Conservation (phyloP, 495 filamentous ascomycete genomes). For the Cudoniella acicularis region DNA sequence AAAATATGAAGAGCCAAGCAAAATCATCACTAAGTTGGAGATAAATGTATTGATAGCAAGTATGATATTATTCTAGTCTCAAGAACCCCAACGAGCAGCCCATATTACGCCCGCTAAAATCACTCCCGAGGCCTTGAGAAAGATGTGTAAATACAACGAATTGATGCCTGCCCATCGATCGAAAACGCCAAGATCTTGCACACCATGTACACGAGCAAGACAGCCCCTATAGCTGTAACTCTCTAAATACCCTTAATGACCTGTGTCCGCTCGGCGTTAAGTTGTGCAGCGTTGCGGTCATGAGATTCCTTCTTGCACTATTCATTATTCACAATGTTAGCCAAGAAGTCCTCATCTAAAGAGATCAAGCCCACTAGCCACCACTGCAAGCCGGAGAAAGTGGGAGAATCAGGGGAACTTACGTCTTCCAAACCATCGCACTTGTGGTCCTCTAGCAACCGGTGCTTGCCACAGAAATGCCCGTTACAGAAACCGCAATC, state of each 20-base stretch:
- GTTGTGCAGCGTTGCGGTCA: slow-evolving; percentile 85
- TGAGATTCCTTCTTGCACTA: slow-evolving; percentile 93
- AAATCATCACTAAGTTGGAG: too few relatives aligned
- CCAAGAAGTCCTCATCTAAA: slow-evolving; percentile 23
- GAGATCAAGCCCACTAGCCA: slow-evolving; percentile 44
- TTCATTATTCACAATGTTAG: slow-evolving; percentile 25
- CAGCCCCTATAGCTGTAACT: too few relatives aligned
- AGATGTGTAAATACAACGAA: slow-evolving; percentile 16
- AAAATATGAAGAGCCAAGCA: too few relatives aligned
- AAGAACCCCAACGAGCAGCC: neutral
- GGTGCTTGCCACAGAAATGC: slow-evolving; percentile 90
- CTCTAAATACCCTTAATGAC: slow-evolving; percentile 31
- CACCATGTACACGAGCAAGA: neutral
- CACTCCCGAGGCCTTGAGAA: neutral
- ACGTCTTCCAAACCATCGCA: slow-evolving; percentile 90
- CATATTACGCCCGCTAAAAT: slow-evolving; percentile 26
- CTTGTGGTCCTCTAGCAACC: slow-evolving; percentile 88
- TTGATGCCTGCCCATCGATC: slow-evolving; percentile 13
- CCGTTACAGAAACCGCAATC: slow-evolving; percentile 94
- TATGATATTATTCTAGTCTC: slow-evolving; percentile 15
- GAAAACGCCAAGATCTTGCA: neutral
- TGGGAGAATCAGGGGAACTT: slow-evolving; percentile 32
- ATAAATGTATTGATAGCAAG: neutral
- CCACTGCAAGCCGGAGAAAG: slow-evolving; percentile 29
- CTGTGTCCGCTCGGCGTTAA: slow-evolving; percentile 80